phyloP scores from a whole-genome alignment of 306 rosid species.

The Cercis canadensis region DNA sequence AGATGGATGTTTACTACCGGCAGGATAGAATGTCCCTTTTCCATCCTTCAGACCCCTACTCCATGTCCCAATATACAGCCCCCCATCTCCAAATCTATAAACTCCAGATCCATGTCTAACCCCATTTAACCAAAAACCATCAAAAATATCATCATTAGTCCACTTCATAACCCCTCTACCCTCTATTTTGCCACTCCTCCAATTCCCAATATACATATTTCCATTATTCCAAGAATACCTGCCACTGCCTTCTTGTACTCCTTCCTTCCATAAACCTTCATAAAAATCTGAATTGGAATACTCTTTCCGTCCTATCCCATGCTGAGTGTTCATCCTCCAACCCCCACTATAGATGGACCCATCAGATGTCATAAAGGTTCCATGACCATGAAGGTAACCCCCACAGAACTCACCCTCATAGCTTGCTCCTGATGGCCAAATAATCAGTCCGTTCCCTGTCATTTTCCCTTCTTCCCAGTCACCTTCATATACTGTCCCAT shows the following conservation, averaged over 20 bases:
- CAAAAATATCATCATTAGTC: constrained; percentile 76
- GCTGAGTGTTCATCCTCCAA: constrained; percentile 89
- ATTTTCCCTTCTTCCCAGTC: constrained; percentile 88
- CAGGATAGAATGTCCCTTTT: constrained; percentile 85
- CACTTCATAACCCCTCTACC: constrained; percentile 97
- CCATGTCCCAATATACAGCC: constrained; percentile 87
- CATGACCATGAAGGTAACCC: constrained; percentile 79
- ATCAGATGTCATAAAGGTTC: constrained; percentile 53
- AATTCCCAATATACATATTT: constrained; percentile 70
- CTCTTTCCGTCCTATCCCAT: constrained; percentile 76
- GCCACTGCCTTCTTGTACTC: constrained; percentile 83
- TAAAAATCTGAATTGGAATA: constrained; percentile 72
- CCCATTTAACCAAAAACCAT: constrained; percentile 84
- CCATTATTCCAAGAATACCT: constrained; percentile 78
- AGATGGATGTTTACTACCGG: constrained; percentile 70
- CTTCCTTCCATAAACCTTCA: constrained; percentile 97
- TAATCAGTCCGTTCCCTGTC: constrained; percentile 75
- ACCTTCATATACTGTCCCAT: constrained; percentile 81
- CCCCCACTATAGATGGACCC: constrained; percentile 71
- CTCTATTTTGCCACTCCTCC: constrained; percentile 80
- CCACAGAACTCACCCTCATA: constrained; percentile 95
- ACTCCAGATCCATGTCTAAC: constrained; percentile 82
- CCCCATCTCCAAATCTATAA: constrained; percentile 77
- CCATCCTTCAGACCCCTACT: constrained; percentile 90
- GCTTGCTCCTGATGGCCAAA: constrained; percentile 75